Evolutionary conservation across 106 monocot species (phyloP).

Genomic region (Dactylorhiza incarnata): DNA sequence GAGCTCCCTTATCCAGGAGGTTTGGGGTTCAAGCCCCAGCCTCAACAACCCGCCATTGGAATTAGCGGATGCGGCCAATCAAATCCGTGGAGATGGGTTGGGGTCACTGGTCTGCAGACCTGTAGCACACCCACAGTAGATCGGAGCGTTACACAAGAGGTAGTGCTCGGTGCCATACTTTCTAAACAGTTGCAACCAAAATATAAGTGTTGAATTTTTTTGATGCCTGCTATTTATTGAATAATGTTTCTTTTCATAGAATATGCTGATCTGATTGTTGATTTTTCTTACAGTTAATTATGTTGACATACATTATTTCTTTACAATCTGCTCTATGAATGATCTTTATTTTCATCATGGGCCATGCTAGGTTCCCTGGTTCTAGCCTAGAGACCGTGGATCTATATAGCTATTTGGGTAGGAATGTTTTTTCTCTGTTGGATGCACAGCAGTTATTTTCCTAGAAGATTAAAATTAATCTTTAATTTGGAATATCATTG

Average conservation of each 20-base stretch:
- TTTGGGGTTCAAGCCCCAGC: too few species aligned
- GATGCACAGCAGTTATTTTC: neutral
- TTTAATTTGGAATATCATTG: neutral
- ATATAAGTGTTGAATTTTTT: neutral
- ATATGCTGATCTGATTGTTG: neutral
- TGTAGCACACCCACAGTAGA: too few species aligned
- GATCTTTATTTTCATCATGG: neutral
- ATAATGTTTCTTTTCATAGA: neutral
- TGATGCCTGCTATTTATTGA: neutral
- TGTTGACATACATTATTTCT: neutral
- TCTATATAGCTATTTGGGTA: neutral
- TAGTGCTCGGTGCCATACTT: neutral
- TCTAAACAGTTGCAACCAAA: neutral
- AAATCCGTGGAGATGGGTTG: too few species aligned
- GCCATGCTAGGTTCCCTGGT: neutral
- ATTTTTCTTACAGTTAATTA: neutral
- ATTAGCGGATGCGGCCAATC: too few species aligned
- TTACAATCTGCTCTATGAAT: neutral
- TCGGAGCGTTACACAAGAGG: too few species aligned
- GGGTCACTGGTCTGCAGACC: too few species aligned
- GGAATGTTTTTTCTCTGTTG: conserved; percentile 1
- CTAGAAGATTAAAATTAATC: neutral
- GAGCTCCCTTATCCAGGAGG: too few species aligned
- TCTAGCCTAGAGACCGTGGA: neutral
- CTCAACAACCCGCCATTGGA: too few species aligned